Conservation (phyloP, 164 flowering plant species). For the Vitis labrusca region DNA sequence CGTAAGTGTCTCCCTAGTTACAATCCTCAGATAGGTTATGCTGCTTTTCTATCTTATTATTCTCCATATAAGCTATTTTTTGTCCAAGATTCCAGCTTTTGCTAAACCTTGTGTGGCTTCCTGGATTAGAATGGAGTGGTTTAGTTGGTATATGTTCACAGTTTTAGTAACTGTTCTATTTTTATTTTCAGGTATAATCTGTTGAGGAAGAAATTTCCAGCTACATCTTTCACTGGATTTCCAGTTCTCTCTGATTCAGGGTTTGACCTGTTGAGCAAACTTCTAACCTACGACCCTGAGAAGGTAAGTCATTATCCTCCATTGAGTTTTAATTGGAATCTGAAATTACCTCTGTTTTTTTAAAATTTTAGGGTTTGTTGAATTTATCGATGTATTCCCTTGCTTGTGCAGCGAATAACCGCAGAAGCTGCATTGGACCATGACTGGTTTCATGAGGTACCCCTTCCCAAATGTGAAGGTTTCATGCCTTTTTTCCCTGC, state of each 20-base stretch:
- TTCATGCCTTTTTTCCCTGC: slow-evolving; percentile 61
- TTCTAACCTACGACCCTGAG: slow-evolving; percentile 42
- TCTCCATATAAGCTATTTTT: not conserved
- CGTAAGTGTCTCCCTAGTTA: slow-evolving; percentile 23
- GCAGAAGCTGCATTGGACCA: slow-evolving; percentile 73
- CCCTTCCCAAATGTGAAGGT: slow-evolving; percentile 64
- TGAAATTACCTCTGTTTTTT: not conserved
- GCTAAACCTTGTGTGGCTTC: too few relatives aligned
- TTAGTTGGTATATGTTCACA: not conserved
- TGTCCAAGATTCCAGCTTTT: too few relatives aligned
- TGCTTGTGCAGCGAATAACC: slow-evolving; percentile 54
- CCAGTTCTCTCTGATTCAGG: slow-evolving; percentile 46
- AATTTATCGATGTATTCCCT: slow-evolving; percentile 1
- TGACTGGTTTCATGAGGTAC: slow-evolving; percentile 74
- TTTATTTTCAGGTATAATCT: slow-evolving; percentile 24
- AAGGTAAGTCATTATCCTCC: slow-evolving; percentile 37
- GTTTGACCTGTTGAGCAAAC: slow-evolving; percentile 39
- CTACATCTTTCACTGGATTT: slow-evolving; percentile 38
- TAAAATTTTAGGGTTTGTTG: not conserved
- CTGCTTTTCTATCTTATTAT: not conserved
- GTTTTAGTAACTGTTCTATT: not conserved
- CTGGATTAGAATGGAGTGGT: not conserved
- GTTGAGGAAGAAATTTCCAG: slow-evolving; percentile 49
- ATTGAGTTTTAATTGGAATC: not conserved
- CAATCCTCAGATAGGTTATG: not conserved